Conservation (phyloP, 805 yeast genomes). For the Yarrowia bubula region DNA sequence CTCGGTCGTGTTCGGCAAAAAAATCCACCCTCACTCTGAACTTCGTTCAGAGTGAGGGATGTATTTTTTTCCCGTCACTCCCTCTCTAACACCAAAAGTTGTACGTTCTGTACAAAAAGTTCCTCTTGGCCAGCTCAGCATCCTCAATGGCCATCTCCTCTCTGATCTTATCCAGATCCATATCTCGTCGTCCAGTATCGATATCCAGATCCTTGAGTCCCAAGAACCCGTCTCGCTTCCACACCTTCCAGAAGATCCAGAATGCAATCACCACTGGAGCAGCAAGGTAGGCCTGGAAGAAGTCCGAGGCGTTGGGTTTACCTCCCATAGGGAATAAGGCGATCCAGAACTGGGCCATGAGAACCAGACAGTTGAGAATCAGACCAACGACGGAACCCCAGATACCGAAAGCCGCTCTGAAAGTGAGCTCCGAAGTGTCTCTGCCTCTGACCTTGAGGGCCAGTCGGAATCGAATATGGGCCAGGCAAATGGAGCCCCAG, state of each 20-base stretch:
- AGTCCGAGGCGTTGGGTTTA: background rate
- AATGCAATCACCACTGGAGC: background rate
- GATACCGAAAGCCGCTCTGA: constrained; percentile 64
- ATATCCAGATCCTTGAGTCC: background rate
- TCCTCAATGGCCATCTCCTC: background rate
- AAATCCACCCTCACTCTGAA: too few species aligned
- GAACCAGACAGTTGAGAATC: background rate
- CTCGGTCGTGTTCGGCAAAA: too few species aligned
- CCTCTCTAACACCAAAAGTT: background rate
- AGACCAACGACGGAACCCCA: constrained; percentile 50
- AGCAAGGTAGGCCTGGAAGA: background rate
- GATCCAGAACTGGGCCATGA: background rate
- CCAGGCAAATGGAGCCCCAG: constrained; percentile 71
- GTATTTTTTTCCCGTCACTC: too few species aligned
- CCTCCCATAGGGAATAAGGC: background rate
- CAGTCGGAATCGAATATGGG: constrained; percentile 66
- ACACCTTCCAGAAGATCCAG: background rate
- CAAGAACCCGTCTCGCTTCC: background rate
- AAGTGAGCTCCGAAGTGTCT: constrained; percentile 63
- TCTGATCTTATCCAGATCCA: background rate
- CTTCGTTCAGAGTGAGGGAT: too few species aligned
- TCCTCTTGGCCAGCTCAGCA: background rate
- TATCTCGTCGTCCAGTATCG: background rate
- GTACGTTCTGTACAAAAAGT: background rate
- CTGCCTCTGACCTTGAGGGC: constrained; percentile 66